Evolutionary conservation across 495 filamentous ascomycete species (phyloP).

Genomic region (Penicillium bovifimosum): DNA sequence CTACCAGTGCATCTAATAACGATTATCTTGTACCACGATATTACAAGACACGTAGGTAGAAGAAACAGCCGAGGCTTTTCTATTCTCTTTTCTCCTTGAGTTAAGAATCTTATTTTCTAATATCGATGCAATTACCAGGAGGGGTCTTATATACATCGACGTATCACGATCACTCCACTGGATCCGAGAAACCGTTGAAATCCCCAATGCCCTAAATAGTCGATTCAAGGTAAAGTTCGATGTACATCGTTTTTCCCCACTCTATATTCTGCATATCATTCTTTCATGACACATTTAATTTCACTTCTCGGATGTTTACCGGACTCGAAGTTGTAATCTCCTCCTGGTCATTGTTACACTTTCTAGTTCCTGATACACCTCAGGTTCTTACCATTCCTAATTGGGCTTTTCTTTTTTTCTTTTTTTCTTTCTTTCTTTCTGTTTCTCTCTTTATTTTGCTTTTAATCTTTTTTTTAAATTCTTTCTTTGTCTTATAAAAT

Average conservation of each 20-base stretch:
- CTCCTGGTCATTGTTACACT: slow-evolving; percentile 44
- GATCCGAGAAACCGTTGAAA: slow-evolving; percentile 16
- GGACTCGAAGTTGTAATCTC: slow-evolving; percentile 17
- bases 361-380: slow-evolving; percentile 25
- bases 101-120: background rate
- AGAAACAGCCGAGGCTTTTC: no score
- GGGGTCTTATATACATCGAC: background rate
- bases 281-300: slow-evolving; percentile 14
- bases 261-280: slow-evolving; percentile 10
- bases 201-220: background rate
- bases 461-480: slow-evolving; percentile 13
- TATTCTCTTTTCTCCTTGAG: background rate
- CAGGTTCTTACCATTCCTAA: background rate
- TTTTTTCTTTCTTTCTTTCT: slow-evolving; percentile 9
- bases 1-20: no score
- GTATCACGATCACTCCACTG: slow-evolving; percentile 24
- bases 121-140: no score
- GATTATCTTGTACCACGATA: no score
- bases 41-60: no score
- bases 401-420: background rate
- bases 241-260: slow-evolving; percentile 5
- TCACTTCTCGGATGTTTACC: slow-evolving; percentile 20
- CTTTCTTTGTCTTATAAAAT: slow-evolving; percentile 9
- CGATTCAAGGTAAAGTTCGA: background rate
- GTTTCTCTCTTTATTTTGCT: slow-evolving; percentile 13